phyloP scores from a whole-genome alignment of 345 rosid species.

The Citrus reticulata region DNA sequence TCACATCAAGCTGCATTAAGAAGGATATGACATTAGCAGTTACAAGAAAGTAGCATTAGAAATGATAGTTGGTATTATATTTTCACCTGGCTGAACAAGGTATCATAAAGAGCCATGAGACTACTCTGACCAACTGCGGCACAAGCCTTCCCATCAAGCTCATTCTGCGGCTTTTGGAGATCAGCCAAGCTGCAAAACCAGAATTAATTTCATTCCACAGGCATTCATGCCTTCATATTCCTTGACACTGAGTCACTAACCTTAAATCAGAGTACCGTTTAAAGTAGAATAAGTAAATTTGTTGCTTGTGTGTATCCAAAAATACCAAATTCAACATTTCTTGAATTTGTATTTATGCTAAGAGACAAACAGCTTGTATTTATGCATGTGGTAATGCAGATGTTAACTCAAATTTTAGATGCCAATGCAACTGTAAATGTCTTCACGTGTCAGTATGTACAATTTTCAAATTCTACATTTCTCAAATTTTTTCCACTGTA shows the following conservation, averaged over 20 bases:
- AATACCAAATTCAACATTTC: not conserved
- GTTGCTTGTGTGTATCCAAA: not conserved
- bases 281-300: not conserved
- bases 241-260: not conserved
- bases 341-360: not conserved
- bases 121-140: conserved; percentile 62
- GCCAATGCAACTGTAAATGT: not conserved
- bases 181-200: conserved; percentile 44
- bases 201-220: not conserved
- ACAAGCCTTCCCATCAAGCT: conserved; percentile 56
- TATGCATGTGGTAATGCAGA: not conserved
- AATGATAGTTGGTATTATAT: not conserved
- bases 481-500: not conserved
- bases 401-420: not conserved
- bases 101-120: conserved; percentile 61
- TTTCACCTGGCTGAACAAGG: conserved; percentile 47
- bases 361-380: not conserved
- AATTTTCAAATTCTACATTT: not conserved
- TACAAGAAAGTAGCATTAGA: not conserved
- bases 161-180: conserved; percentile 53
- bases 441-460: too few relatives aligned
- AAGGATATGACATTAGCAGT: not conserved
- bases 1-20: conserved; percentile 55
- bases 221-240: not conserved
- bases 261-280: not conserved